Base-by-base conservation (phyloP, 352 stramenopile genomes). In the Lagenidium sp. region DNA sequence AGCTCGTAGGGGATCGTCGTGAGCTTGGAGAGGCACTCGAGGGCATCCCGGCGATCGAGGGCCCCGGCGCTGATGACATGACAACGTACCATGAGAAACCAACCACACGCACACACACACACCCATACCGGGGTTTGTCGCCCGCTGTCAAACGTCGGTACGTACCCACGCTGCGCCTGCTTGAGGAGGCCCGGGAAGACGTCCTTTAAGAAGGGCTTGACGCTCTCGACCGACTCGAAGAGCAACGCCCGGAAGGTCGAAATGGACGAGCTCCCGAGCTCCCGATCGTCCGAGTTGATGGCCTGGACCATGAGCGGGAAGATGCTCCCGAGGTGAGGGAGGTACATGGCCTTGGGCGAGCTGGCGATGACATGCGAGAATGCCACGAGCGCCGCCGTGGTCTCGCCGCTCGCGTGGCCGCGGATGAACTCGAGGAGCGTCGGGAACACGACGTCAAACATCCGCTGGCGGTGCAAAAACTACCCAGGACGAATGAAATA, bases 181-280 rank as follows among this genome's bases (percentile, higher is more conserved):
- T 85, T 86, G 36, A 93, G 64, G 6, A 93, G 53, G 16, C 81
- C 81, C 0, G 76, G 78, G 36, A 93, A 93, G 3, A 89, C 73
- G 29, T 89, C 73, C 55, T 86, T 89, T 13, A 93, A 60, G 54
- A 89, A 89, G 7, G 75, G 78, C 44, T 93, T 89, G 35, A 81
- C 73, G 30, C 60, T 83, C 44, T 91, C 79, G 6, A 87, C 64
- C 10, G 70, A 87, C 49, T 90, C 75, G 16, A 86, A 62, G 4
- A 90, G 61, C 44, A 88, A 58, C 35, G 74, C 57, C 26, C 84
- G 83, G 48, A 89, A 93, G 21, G 75, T 88, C 43, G 67, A 58
- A 29, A 93, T 82, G 10, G 78, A 75, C n/a, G 81, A 73, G 41
- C 73, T 85, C 12, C 81, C 75, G 30, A 93, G 57, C 48, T 85